Evolutionary conservation across 305 asterid species (phyloP), one percentile per base, ranked within the genome.

Genomic region (Fraxinus dipetala): DNA sequence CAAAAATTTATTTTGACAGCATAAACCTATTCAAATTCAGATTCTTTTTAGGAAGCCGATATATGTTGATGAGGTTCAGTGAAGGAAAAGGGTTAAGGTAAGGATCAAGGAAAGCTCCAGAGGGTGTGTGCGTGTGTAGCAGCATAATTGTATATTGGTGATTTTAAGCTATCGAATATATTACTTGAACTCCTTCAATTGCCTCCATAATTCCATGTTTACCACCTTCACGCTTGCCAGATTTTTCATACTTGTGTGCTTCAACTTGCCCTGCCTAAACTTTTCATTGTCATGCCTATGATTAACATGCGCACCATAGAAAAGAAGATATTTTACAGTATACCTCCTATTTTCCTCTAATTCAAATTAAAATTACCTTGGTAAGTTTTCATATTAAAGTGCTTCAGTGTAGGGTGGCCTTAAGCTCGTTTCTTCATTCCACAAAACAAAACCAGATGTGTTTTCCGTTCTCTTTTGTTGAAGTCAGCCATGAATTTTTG

Each of bases 141-240:
- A 45, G 54, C 54, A 13, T 3, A 45, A 45, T 45, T 13, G 56
- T 45, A 11, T 45, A 45, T 11, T 48, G 14, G 14, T 40, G 14
- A 4, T 3, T 48, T 48, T 48, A 48, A 48, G n/a, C 3, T 13
- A 14, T 5, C 7, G 6, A 6, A 24, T 24, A 76, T 78, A 69
- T 88, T 75, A 93, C 91, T 93, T 93, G 96, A 96, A 93, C 91
- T 92, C 91, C 92, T 91, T 89, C 84, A 85, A 91, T 85, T 89
- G 40, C 40, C 40, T 35, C 40, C 40, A 5, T 90, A 63, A 91
- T 94, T 84, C 94, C 94, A 35, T 89, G 92, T 83, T 80, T 80
- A 65, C 87, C 82, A n/a, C 79, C 84, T 77, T 87, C 83, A 72
- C 78, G 83, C 72, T 81, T 84, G 31, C 90, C 88, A 22, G 75